Base-by-base conservation (phyloP, 1,284 basidiomycete genomes). In the Athelia psychrophila region DNA sequence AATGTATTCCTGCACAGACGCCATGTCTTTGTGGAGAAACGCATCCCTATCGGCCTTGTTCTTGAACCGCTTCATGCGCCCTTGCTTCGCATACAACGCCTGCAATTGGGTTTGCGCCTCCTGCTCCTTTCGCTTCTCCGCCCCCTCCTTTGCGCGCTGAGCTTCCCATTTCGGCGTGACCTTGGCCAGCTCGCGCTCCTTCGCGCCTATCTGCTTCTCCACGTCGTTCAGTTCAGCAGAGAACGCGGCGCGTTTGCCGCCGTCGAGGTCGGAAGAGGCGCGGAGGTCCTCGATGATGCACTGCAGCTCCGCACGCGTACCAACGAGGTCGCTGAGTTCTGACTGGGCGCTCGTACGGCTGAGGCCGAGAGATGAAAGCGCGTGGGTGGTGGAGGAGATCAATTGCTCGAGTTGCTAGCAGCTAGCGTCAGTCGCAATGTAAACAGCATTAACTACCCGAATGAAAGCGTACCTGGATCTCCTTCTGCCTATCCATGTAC, bases 71-170 rank as follows among this genome's bases (percentile, higher is more conserved):
- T 85, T 82, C 23, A 88, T 76, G 24, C 95, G 88, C 1, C 93
- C 93, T 65, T 93, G 92, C 65, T 97, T 97, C 8, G 90, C 86
- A 63, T 88, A 92, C 1, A 98, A 73, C 0, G 87, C 83, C 1
- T 81, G 77, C 2, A 97, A 73, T 48, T 78, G 79, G 0, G 88
- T 84, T 48, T 81, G 80, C 0, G 84, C 84, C 38, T 86, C 82
- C 55, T 94, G 92, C 57, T 95, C 77, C 22, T 73, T 79, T 51
- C 84, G 77, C 65, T 85, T 86, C 64, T 89, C 84, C n/a, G 77
- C 74, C 19, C 73, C 71, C 64, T 94, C 91, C 40, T 74, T 72
- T 0, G 68, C 58, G 44, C 81, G 71, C 53, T 80, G 71, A 52
- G 78, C 65, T 60, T 81, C 78, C 81, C 90, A 93, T 47, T 82